Percentiles rank a stretch among this genome's conserved stretches.
phyloP scores from a whole-genome alignment of 1,284 basidiomycete genomes.

The Lignosus rhinocerotis region DNA sequence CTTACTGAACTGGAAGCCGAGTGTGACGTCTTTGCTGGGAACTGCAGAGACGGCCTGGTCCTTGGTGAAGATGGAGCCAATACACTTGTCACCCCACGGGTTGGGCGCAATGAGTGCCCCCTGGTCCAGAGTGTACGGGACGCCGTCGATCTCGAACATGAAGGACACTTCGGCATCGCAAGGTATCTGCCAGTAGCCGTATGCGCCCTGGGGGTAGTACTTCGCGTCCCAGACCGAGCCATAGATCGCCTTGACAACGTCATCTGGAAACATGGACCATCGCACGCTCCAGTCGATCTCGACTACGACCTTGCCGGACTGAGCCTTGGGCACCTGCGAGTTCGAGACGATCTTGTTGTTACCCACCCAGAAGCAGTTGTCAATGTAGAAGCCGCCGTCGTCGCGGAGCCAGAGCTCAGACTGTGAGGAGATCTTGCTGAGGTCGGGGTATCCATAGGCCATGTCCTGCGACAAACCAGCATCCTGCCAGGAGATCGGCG shows the following conservation, averaged over 20 bases:
- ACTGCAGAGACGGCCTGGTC: constrained; percentile 11
- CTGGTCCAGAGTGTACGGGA: constrained; percentile 10
- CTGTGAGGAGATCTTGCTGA: constrained; percentile 17
- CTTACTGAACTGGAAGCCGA: constrained; percentile 22
- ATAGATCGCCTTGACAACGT: constrained; percentile 17
- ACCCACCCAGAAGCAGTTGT: constrained; percentile 13
- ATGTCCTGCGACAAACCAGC: constrained; percentile 12
- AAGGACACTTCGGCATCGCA: constrained; percentile 17
- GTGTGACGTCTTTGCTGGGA: constrained; percentile 12
- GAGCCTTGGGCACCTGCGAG: constrained; percentile 12
- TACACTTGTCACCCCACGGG: constrained; percentile 23
- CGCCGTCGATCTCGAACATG: constrained; percentile 14
- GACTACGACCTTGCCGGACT: constrained; percentile 12
- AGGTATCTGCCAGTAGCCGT: constrained; percentile 19
- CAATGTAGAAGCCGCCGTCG: constrained; percentile 19
- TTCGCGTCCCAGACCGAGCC: constrained; percentile 10
- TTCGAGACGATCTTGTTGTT: constrained; percentile 6
- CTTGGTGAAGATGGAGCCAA: constrained; percentile 17
- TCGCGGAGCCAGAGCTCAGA: constrained; percentile 13
- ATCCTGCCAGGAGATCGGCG: constrained; percentile 16
- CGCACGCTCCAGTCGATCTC: constrained; percentile 9
- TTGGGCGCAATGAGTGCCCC: constrained; percentile 18
- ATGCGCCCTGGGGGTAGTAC: constrained; percentile 14
- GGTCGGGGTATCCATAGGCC: constrained; percentile 15
- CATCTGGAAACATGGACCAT: constrained; percentile 15